These are phyloP conservation scores for Lipomyces spencermartinsiae DNA, from an alignment of 805 yeast genomes.

Conservation along the genomic window DNA sequence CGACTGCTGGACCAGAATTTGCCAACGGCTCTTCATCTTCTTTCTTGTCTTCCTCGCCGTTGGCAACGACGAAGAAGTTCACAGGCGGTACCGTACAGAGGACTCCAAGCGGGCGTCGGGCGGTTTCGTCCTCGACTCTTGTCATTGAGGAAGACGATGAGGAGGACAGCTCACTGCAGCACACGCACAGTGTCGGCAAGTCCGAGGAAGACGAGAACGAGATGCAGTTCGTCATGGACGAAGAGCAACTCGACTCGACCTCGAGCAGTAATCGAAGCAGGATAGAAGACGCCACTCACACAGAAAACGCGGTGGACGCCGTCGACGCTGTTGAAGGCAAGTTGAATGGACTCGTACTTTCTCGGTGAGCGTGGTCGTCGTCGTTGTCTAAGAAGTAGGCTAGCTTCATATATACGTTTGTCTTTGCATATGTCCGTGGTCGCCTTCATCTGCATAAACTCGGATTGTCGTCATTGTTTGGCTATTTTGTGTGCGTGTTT, in stretches of 20 bases:
- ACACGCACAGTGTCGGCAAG: slow-evolving; percentile 1
- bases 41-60: slow-evolving; percentile 12
- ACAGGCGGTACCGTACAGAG: slow-evolving; percentile 5
- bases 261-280: neutral
- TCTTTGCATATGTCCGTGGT: neutral
- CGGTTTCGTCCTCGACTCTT: slow-evolving; percentile 6
- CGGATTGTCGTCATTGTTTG: neutral
- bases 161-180: neutral
- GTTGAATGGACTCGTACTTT: neutral
- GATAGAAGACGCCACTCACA: neutral
- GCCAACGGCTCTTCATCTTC: neutral
- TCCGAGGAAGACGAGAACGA: slow-evolving; percentile 24
- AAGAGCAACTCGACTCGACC: slow-evolving; percentile 19
- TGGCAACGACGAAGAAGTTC: neutral
- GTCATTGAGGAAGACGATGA: slow-evolving; percentile 25
- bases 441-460: neutral
- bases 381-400: neutral
- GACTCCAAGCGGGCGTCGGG: slow-evolving; percentile 18
- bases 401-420: neutral
- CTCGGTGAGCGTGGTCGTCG: neutral
- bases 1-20: slow-evolving; percentile 5
- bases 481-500: neutral
- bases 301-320: neutral
- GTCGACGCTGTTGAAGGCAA: slow-evolving; percentile 2
- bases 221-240: slow-evolving; percentile 38